Percentiles rank a stretch among this genome's conserved stretches.
phyloP scores from a whole-genome alignment of 805 yeast genomes.

The Cyberlindnera meyerae region DNA sequence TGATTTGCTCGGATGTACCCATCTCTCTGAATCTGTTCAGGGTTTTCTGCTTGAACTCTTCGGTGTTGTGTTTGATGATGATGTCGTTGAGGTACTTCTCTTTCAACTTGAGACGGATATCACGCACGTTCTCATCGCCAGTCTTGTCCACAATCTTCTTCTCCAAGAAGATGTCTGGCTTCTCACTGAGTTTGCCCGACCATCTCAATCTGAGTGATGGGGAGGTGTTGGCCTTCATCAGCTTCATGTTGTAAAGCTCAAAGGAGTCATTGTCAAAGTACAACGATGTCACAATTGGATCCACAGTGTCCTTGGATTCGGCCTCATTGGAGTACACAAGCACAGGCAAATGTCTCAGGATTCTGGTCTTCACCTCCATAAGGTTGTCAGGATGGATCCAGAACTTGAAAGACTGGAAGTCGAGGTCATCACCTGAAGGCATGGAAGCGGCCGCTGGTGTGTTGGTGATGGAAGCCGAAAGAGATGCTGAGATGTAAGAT shows the following conservation, averaged over 20 bases:
- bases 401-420: conserved; percentile 69
- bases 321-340: conserved; percentile 60
- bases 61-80: conserved; percentile 46
- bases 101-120: conserved; percentile 64
- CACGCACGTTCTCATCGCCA: conserved; percentile 49
- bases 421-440: conserved; percentile 22
- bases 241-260: conserved; percentile 80
- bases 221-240: conserved; percentile 60
- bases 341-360: conserved; percentile 89
- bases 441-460: conserved; percentile 14
- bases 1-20: conserved; percentile 47
- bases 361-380: conserved; percentile 96
- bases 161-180: conserved; percentile 77
- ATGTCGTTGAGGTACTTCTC: conserved; percentile 79
- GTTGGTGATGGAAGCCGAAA: conserved; percentile 11
- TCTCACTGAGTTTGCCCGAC: conserved; percentile 77
- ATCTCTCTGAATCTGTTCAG: conserved; percentile 58
- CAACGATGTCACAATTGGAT: conserved; percentile 80
- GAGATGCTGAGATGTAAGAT: conserved; percentile 26
- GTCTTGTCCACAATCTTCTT: conserved; percentile 63
- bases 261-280: conserved; percentile 84
- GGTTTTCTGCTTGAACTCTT: conserved; percentile 42
- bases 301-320: conserved; percentile 42
- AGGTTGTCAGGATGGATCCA: conserved; percentile 97
- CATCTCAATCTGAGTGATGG: conserved; percentile 84